A percentile compares a stretch with the other conserved stretches of the same genome.
Evolutionary conservation across 2,329 filamentous ascomycete species (phyloP).

Genomic region (Chrysoporthe deuterocubensis): DNA sequence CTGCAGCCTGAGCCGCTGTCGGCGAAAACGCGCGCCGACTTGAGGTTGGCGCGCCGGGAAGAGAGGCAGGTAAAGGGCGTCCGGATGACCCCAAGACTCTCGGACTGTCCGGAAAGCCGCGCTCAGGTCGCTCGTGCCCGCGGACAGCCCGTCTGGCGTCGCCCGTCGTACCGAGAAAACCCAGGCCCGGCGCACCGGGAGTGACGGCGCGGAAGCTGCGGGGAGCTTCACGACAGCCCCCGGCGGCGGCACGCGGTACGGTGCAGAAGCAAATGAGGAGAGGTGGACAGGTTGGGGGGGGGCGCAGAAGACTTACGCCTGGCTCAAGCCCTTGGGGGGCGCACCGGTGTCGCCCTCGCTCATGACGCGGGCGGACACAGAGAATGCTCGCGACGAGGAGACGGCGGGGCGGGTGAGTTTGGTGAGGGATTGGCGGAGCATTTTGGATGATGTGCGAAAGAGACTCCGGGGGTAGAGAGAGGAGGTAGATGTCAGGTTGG

Average conservation of each 20-base stretch:
- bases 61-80: not conserved
- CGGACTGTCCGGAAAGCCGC: not conserved
- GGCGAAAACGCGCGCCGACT: no score
- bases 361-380: conserved; percentile 67
- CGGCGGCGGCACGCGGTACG: not conserved
- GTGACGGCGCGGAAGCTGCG: conserved; percentile 3
- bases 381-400: conserved; percentile 60
- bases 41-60: no score
- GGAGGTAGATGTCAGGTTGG: not conserved
- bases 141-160: not conserved
- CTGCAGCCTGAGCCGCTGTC: not conserved
- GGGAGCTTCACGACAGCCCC: not conserved
- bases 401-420: conserved; percentile 57
- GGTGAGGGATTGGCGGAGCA: conserved; percentile 70
- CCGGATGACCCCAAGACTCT: not conserved
- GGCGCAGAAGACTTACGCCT: conserved; percentile 49
- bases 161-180: not conserved
- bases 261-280: not conserved
- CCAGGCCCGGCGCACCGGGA: not conserved
- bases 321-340: conserved; percentile 56
- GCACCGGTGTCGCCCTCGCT: conserved; percentile 71
- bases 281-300: no score
- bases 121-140: not conserved
- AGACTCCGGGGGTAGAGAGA: not conserved
- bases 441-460: conserved; percentile 44